Evolutionary conservation across 108 stramenopile genomes (phyloP), one percentile per base, ranked within the genome.

Genomic region (Nitzschia putrida): DNA sequence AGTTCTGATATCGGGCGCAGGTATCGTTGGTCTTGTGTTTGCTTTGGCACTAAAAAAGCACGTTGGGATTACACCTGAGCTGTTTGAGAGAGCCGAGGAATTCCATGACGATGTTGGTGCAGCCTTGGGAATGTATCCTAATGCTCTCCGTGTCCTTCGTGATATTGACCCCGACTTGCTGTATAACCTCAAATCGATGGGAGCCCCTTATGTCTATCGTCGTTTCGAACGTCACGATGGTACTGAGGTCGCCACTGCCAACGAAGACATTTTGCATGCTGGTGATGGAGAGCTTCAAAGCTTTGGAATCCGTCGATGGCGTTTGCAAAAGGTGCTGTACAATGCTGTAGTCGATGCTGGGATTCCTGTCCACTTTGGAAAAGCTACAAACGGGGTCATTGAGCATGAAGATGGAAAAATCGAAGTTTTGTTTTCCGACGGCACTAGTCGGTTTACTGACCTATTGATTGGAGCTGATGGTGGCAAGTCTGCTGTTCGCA

Each of bases 211-310:
- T 68, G 13, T 76, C 5, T 82, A 69, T 50, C 60, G 88, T 42
- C 65, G 82, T 25, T 89, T 84, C 84, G 80, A 83, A 70, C 65
- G 83, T 24, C 87, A 88, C 57, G 87, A 88, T 68, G 87, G 87
- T 1, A 68, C 74, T 1, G 78, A 83, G 70, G 77, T 88, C 40
- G 80, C 80, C 2, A 73, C 74, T 43, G 83, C 84, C 16, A 23
- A 78, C 11, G 87, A 88, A 68, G 67, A 78, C 49, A 77, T 74
- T 53, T 57, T 88, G 24, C n/a, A 29, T 37, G 60, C 39, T 21
- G 51, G 49, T 39, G 82, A 84, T n/a, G 64, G 61, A 24, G 79
- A 82, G 14, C 42, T 88, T 16, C 39, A 59, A 24, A 77, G 74
- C 47, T 7, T 88, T 9, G 87, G 87, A 11, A 85, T 88, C 29